Evolutionary conservation across 495 filamentous ascomycete species (phyloP), one percentile per base, ranked within the genome.

Genomic region (Xylaria palmicola): DNA sequence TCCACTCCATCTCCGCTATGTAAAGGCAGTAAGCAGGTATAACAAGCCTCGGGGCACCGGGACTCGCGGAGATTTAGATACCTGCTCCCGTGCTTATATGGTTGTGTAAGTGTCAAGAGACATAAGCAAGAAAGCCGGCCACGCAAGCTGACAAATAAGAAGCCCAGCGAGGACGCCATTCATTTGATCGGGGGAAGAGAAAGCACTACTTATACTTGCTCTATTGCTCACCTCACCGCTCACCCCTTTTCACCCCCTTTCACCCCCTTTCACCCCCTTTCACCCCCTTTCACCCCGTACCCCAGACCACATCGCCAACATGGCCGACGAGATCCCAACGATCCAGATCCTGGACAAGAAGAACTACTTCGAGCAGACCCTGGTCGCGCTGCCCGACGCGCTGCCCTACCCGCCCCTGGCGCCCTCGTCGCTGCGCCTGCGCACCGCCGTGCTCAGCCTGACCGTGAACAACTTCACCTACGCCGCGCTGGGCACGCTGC

Each of bases 381-480:
- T 75, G 4, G 64, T 77, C 9, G 30, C 67, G 1, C 64, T 75
- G 30, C 68, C 70, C 4, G 36, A 64, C 24, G 67, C 64, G 8
- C 15, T 71, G 8, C 64, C 73, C 6, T 65, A 73, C 17, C 67
- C 70, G 0, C 45, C 62, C 0, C 60, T 77, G 6, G 55, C 22
- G 7, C 54, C 63, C 2, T 73, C 70, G 3, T 76, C 75, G 1
- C 41, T 86, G 47, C 77, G 81, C 26, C 63, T 84, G 12, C 78
- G 72, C 26, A 70, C 79, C 3, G 65, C 62, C 1, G 66, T 84
- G 1, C 41, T 85, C 19, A 72, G 76, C 26, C 66, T 86, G 0
- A 82, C 82, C 0, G 79, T 80, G 15, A 85, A 85, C 70, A 86
- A 83, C 65, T 71, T 85, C 43, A 78, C 73, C 7, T 87, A 86